Conservation (phyloP, 208 protist genomes). For the Trypanosoma lewisi region DNA sequence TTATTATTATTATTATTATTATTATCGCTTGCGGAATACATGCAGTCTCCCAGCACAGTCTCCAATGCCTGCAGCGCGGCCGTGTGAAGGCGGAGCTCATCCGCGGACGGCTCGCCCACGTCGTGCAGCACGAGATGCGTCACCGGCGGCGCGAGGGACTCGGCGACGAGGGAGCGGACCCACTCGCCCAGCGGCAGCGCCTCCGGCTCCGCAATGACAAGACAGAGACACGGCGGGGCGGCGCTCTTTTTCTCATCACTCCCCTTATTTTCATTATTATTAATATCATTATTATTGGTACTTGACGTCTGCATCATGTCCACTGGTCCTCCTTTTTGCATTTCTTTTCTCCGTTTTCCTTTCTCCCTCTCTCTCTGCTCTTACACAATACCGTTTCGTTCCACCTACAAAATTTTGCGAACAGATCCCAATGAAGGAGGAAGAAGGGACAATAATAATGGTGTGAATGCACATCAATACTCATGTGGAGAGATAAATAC, state of each 20-base stretch:
- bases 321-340: neutral
- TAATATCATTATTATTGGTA: too few relatives aligned
- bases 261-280: too few relatives aligned
- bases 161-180: slow-evolving; percentile 10
- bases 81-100: slow-evolving; percentile 4
- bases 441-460: too few relatives aligned
- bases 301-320: too few relatives aligned
- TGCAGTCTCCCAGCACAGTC: neutral
- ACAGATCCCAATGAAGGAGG: too few relatives aligned
- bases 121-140: neutral
- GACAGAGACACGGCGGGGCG: slow-evolving; percentile 3
- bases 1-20: neutral
- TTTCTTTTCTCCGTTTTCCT: neutral
- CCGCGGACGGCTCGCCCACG: neutral
- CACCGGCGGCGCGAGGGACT: slow-evolving; percentile 5
- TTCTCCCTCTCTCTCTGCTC: neutral
- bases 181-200: slow-evolving; percentile 20
- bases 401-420: too few relatives aligned
- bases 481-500: too few relatives aligned
- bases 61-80: slow-evolving; percentile 7
- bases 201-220: slow-evolving; percentile 23
- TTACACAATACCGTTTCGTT: neutral
- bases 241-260: neutral
- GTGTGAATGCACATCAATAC: neutral
- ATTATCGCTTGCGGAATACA: neutral